Base-by-base conservation (phyloP, 2,329 filamentous ascomycete genomes). In the Colletotrichum sojae region DNA sequence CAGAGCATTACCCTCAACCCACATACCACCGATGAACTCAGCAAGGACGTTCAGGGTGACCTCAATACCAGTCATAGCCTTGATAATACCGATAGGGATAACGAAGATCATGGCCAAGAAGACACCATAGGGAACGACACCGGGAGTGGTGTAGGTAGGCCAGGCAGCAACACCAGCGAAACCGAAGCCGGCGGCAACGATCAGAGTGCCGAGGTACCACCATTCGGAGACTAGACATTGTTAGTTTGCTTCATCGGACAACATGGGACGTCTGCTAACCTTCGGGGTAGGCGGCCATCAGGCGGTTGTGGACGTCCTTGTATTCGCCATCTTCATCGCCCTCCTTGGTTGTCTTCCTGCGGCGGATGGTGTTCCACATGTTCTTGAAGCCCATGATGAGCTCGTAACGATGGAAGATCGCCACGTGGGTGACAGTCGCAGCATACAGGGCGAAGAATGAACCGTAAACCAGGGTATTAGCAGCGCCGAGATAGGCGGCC, bases 11-110 rank as follows among this genome's bases (percentile, higher is more conserved):
- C 83, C 83, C 6, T 79, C 73, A 3, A 80, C 78, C 70, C 79
- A 80, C 4, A 78, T 77, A 4, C 83, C 83, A n/a, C 81, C 83
- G 13, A 85, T 82, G 40, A 85, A 81, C 73, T 85, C 83, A n/a
- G 83, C 81, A 9, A 86, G 70, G 1, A 86, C 83, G 60, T 85
- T 84, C 22, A 84, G 75, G 0, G 78, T 80, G 12, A 82, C 77
- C 49, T 81, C 75, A 15, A 81, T 75, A 1, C 82, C 82, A 0
- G 82, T 86, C 64, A 82, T 85, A 27, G 83, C 78, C 49, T 76
- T 75, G 58, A 84, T 79, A 39, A 85, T 83, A 4, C 84, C 84
- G 8, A 83, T 75, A 0, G 83, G 83, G 0, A 85, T 73, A n/a
- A 84, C 78, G 49, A 85, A 81, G 48, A 85, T 64, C 13, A 84